Conservation (phyloP, 1,284 basidiomycete genomes). For the Bjerkandera adusta region DNA sequence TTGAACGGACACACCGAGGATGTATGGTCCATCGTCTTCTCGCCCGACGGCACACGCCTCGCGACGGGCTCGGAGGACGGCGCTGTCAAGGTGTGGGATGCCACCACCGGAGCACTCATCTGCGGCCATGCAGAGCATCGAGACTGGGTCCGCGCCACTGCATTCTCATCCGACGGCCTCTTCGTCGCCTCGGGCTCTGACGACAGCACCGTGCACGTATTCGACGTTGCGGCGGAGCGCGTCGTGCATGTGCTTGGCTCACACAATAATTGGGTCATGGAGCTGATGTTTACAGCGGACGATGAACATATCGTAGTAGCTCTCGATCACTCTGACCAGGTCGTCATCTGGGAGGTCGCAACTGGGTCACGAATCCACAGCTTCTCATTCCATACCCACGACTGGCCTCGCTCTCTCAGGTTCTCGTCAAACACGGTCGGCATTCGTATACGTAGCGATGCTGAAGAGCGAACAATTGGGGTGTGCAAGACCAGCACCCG, state of each 20-base stretch:
- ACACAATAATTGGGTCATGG: constrained; percentile 15
- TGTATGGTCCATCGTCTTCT: constrained; percentile 18
- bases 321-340: too few species aligned
- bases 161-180: constrained; percentile 11
- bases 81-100: constrained; percentile 22
- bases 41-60: constrained; percentile 1
- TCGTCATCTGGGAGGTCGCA: too few species aligned
- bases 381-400: too few species aligned
- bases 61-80: constrained; percentile 21
- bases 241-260: constrained; percentile 14
- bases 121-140: constrained; percentile 19
- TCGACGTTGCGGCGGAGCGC: constrained; percentile 6
- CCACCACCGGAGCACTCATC: constrained; percentile 15
- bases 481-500: too few species aligned
- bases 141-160: constrained; percentile 7
- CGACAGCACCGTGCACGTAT: constrained; percentile 15
- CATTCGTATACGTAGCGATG: too few species aligned
- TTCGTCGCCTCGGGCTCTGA: constrained; percentile 4
- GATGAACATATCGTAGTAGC: constrained; percentile 17
- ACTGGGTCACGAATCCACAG: too few species aligned
- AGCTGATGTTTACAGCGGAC: constrained; percentile 17
- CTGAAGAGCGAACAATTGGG: too few species aligned
- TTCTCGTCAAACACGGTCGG: too few species aligned
- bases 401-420: too few species aligned
- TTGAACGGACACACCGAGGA: constrained; percentile 19